Conservation (phyloP, 2,329 filamentous ascomycete species). For the Metarhizium guizhouense region DNA sequence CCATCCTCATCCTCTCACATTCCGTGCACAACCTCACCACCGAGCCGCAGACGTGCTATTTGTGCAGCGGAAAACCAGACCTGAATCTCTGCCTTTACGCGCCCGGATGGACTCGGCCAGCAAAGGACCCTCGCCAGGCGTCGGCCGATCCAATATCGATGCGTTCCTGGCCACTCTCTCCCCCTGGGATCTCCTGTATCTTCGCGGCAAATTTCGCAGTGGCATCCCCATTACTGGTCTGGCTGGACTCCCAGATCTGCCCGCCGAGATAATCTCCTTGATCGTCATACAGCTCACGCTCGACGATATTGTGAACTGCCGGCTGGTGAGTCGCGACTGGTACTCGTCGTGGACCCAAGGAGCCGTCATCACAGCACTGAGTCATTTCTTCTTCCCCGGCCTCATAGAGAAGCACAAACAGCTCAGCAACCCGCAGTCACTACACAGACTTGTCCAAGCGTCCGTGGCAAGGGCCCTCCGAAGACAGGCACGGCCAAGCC, state of each 20-base stretch:
- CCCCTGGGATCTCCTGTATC: slow-evolving; percentile 17
- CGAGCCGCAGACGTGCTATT: too few species aligned
- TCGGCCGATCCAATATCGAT: slow-evolving; percentile 11
- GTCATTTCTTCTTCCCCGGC: slow-evolving; percentile 18
- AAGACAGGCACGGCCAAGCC: slow-evolving; percentile 6
- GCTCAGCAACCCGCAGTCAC: neutral
- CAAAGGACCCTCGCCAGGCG: too few species aligned
- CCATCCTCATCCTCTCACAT: too few species aligned
- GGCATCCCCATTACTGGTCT: slow-evolving; percentile 14
- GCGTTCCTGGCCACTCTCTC: slow-evolving; percentile 16
- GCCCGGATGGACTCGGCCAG: neutral
- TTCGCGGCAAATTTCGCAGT: slow-evolving; percentile 12
- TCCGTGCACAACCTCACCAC: too few species aligned
- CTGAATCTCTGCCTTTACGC: neutral
- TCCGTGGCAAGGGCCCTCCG: slow-evolving; percentile 5
- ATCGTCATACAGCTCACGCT: slow-evolving; percentile 14
- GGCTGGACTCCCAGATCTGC: slow-evolving; percentile 16
- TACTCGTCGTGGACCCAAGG: slow-evolving; percentile 14
- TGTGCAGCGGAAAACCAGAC: too few species aligned
- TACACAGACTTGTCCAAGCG: neutral
- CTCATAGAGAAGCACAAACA: slow-evolving; percentile 11
- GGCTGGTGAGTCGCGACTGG: slow-evolving; percentile 18
- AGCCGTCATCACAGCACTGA: slow-evolving; percentile 12
- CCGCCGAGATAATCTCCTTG: slow-evolving; percentile 17
- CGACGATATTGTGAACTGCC: slow-evolving; percentile 17